phyloP scores from a whole-genome alignment of 2,329 filamentous ascomycete species.

The Fusarium nisikadoi region DNA sequence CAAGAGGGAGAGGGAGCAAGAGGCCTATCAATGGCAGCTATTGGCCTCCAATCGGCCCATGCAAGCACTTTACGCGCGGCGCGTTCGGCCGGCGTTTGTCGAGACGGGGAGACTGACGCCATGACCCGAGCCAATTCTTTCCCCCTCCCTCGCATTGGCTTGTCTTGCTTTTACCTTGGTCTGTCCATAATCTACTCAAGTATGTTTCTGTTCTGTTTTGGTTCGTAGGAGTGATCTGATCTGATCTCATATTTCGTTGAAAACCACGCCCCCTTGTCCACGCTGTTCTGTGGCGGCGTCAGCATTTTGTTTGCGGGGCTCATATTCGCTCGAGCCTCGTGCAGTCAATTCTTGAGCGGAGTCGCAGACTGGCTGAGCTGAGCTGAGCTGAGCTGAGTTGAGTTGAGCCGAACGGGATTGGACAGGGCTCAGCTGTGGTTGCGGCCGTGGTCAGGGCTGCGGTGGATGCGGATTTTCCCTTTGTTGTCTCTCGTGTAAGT shows the following conservation, averaged over 20 bases:
- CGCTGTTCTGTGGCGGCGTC: slow-evolving; percentile 18
- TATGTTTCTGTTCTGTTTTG: neutral
- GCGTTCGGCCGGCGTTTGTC: slow-evolving; percentile 16
- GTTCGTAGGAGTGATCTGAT: neutral
- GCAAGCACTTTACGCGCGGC: slow-evolving; percentile 41
- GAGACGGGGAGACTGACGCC: slow-evolving; percentile 33
- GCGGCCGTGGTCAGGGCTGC: neutral
- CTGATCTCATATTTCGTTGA: slow-evolving; percentile 7
- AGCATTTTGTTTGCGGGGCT: slow-evolving; percentile 31
- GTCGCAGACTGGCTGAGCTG: neutral
- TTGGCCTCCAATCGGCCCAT: slow-evolving; percentile 3
- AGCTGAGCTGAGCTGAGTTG: slow-evolving; percentile 3
- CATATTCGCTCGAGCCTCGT: neutral
- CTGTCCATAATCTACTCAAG: neutral
- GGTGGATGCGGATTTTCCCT: neutral
- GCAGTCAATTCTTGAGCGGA: neutral
- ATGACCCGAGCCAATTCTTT: slow-evolving; percentile 16
- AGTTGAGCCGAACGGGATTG: neutral
- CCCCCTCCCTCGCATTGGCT: neutral
- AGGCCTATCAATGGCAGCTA: neutral
- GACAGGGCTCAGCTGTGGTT: slow-evolving; percentile 3
- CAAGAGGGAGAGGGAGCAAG: neutral
- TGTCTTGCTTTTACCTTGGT: neutral
- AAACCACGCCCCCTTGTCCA: slow-evolving; percentile 4
- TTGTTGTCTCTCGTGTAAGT: slow-evolving; percentile 22